Evolutionary conservation across 2,329 filamentous ascomycete species (phyloP).

Genomic region (Neocatenulostroma microsporum): DNA sequence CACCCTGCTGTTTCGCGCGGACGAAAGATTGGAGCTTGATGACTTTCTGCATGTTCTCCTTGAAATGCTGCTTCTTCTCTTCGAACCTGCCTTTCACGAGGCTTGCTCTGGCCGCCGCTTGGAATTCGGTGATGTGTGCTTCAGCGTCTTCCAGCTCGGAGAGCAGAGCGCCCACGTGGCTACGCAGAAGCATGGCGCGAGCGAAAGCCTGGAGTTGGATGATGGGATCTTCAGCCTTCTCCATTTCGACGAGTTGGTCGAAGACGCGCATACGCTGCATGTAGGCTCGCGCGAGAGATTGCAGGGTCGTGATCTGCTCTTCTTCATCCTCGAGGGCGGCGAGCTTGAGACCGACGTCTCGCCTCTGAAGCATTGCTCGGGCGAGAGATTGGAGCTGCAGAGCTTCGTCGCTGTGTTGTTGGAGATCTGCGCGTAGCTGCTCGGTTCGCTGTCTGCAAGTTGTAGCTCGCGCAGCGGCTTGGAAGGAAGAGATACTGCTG

Average conservation of each 20-base stretch:
- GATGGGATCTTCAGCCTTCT: conserved; percentile 59
- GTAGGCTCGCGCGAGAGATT: conserved; percentile 60
- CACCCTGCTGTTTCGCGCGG: conserved; percentile 86
- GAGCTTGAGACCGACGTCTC: conserved; percentile 38
- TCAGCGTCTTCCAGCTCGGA: conserved; percentile 76
- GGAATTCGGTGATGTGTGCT: conserved; percentile 64
- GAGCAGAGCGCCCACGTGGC: conserved; percentile 64
- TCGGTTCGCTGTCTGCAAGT: conserved; percentile 14
- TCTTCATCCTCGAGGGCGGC: conserved; percentile 52
- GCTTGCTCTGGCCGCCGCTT: conserved; percentile 65
- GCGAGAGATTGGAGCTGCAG: conserved; percentile 46
- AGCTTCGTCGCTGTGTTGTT: conserved; percentile 37
- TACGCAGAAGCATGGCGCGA: conserved; percentile 71
- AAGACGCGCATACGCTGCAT: conserved; percentile 54
- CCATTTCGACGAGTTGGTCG: conserved; percentile 60
- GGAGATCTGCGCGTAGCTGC: conserved; percentile 33
- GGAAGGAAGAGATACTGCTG: conserved; percentile 25
- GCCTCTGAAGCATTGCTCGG: conserved; percentile 42
- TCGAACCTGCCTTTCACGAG: conserved; percentile 67
- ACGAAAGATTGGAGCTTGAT: conserved; percentile 98
- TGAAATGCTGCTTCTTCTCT: conserved; percentile 82
- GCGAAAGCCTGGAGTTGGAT: conserved; percentile 65
- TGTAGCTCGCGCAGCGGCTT: conserved; percentile 34
- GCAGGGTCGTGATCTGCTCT: conserved; percentile 52
- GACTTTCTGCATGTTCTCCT: conserved; percentile 97